A percentile compares a stretch with the other conserved stretches of the same genome.
phyloP scores from a whole-genome alignment of 257 asterid genomes.

The Nicotiana knightiana region DNA sequence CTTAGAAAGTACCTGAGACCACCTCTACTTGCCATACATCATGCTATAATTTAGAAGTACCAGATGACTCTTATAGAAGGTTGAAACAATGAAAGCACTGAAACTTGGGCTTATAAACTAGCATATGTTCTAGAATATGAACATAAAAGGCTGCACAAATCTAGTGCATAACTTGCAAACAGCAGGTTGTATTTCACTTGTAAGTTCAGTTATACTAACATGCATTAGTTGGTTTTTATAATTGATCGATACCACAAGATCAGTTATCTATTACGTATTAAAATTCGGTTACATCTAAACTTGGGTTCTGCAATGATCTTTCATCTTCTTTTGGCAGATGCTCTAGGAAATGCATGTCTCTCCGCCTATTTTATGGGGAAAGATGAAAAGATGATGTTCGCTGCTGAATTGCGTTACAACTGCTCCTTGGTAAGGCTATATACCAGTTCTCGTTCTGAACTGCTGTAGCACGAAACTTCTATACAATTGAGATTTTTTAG shows the following conservation, averaged over 20 bases:
- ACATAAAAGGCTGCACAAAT: background rate
- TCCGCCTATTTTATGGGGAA: constrained; percentile 67
- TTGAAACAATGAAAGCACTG: too few species aligned
- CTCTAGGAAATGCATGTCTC: constrained; percentile 74
- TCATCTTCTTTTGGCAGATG: constrained; percentile 39
- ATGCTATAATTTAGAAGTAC: background rate
- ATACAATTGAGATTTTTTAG: too few species aligned
- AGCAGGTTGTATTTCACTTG: too few species aligned
- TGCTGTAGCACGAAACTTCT: too few species aligned
- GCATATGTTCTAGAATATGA: too few species aligned
- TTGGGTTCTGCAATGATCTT: background rate
- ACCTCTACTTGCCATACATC: too few species aligned
- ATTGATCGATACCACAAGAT: background rate
- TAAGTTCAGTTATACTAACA: too few species aligned
- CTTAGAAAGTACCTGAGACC: too few species aligned
- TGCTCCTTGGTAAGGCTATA: constrained; percentile 57
- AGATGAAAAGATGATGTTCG: constrained; percentile 62
- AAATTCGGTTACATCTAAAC: background rate
- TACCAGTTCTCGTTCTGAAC: too few species aligned
- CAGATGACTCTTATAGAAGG: background rate
- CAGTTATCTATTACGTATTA: background rate
- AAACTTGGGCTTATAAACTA: too few species aligned
- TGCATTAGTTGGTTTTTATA: too few species aligned
- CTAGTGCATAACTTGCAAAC: too few species aligned
- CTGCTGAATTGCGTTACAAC: constrained; percentile 78